These are phyloP conservation scores for Gentiana straminea DNA, from an alignment of 257 asterid species.

Conservation along the genomic window DNA sequence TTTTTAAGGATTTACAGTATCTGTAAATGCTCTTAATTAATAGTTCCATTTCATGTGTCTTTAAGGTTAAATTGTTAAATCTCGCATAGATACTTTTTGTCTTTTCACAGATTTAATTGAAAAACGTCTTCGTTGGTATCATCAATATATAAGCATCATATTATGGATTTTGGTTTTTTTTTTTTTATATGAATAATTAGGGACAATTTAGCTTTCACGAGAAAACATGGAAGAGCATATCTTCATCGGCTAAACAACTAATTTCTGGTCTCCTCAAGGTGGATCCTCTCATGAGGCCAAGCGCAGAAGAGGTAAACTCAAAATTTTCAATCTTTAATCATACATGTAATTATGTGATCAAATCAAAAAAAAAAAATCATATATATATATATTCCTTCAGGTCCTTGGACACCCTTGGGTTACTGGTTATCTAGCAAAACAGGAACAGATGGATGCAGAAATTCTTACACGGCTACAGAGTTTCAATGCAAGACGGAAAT, in stretches of 20 bases:
- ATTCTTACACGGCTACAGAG: constrained; percentile 57
- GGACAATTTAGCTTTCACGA: constrained; percentile 75
- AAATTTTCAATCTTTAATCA: neutral
- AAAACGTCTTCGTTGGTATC: neutral
- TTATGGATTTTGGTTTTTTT: neutral
- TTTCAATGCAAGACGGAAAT: constrained; percentile 75
- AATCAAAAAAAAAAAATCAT: no score
- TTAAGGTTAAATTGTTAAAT: neutral
- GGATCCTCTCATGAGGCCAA: constrained; percentile 59
- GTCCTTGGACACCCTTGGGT: constrained; percentile 82
- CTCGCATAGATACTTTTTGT: neutral
- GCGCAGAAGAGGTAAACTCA: constrained; percentile 48
- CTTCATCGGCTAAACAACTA: constrained; percentile 63
- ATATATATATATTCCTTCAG: constrained; percentile 17
- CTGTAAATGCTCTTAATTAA: no score
- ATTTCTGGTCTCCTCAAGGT: constrained; percentile 61
- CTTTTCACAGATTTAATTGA: neutral
- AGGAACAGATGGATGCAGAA: constrained; percentile 77
- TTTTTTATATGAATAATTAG: constrained; percentile 13
- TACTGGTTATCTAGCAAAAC: constrained; percentile 60
- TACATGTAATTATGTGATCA: no score
- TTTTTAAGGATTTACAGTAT: no score
- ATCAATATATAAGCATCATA: neutral
- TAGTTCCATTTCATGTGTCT: no score
- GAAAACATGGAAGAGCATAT: constrained; percentile 79